A percentile compares a stretch with the other conserved stretches of the same genome.
phyloP scores from a whole-genome alignment of 345 rosid species.

The Salix exigua region DNA sequence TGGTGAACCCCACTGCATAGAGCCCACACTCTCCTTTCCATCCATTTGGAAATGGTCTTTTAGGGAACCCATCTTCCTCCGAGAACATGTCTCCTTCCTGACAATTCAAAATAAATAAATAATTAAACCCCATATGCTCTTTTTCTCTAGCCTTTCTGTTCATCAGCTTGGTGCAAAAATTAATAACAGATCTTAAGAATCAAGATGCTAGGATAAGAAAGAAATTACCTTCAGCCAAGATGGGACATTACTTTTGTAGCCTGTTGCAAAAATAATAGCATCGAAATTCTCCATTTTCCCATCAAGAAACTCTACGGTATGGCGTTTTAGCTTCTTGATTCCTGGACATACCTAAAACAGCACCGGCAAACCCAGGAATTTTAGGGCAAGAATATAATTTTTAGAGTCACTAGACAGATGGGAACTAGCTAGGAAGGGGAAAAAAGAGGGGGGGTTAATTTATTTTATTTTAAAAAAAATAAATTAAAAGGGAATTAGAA shows the following conservation, averaged over 20 bases:
- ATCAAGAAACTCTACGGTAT: slow-evolving; percentile 65
- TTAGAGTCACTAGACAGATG: too few species aligned
- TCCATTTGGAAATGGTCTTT: slow-evolving; percentile 31
- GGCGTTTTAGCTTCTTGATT: slow-evolving; percentile 45
- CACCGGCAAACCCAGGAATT: not conserved
- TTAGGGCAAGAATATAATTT: not conserved
- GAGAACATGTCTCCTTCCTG: slow-evolving; percentile 36
- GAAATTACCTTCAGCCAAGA: slow-evolving; percentile 72
- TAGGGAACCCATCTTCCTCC: slow-evolving; percentile 32
- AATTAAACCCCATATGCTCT: not conserved
- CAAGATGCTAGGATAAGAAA: not conserved
- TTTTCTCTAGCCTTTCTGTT: not conserved
- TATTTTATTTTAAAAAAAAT: too few species aligned
- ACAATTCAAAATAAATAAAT: not conserved
- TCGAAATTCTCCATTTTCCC: slow-evolving; percentile 64
- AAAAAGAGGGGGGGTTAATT: not conserved
- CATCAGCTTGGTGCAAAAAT: not conserved
- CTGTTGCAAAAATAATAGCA: slow-evolving; percentile 85
- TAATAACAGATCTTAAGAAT: not conserved
- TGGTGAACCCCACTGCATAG: slow-evolving; percentile 37
- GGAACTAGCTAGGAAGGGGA: not conserved
- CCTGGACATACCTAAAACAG: slow-evolving; percentile 53
- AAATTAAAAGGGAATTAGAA: slow-evolving; percentile 15
- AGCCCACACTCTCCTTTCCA: slow-evolving; percentile 34
- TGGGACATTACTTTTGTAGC: slow-evolving; percentile 82